Conservation (phyloP, 768 basidiomycete genomes). For the Leccinum rimulosum region DNA sequence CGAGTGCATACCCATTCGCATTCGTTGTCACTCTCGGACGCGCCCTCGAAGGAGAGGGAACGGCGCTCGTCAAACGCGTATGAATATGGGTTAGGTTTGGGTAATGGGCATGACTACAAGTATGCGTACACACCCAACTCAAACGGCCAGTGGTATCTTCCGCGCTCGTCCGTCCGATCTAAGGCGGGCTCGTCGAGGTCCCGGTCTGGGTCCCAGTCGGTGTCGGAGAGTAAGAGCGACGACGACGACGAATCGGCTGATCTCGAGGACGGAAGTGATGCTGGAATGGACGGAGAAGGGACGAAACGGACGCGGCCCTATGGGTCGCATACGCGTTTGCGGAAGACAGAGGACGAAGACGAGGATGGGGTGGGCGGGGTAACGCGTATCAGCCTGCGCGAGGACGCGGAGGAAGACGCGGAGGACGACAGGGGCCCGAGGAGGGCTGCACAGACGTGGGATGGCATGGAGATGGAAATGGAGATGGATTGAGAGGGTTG, state of each 20-base stretch:
- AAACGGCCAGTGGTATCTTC: slow-evolving; percentile 53
- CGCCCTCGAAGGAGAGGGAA: neutral
- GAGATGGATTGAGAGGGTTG: slow-evolving; percentile 23
- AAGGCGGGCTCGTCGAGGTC: slow-evolving; percentile 38
- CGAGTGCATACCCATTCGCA: neutral
- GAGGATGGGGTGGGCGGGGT: neutral
- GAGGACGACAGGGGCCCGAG: neutral
- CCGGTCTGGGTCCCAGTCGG: slow-evolving; percentile 32
- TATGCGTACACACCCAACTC: slow-evolving; percentile 16
- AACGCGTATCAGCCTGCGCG: slow-evolving; percentile 1
- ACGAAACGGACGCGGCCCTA: neutral
- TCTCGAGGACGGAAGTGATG: neutral
- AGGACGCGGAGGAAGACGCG: slow-evolving; percentile 1
- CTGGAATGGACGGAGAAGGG: neutral
- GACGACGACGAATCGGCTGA: slow-evolving; percentile 20
- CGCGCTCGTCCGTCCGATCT: slow-evolving; percentile 49
- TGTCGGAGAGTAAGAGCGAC: slow-evolving; percentile 38
- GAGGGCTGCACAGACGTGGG: slow-evolving; percentile 32
- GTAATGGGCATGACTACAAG: neutral
- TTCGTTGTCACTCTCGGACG: slow-evolving; percentile 2
- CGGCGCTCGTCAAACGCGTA: slow-evolving; percentile 16
- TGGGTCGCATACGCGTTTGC: neutral
- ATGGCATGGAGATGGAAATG: slow-evolving; percentile 55
- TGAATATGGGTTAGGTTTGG: slow-evolving; percentile 6
- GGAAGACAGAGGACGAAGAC: slow-evolving; percentile 7